Percentiles rank a stretch among this genome's conserved stretches.
Conservation (phyloP, 2,329 filamentous ascomycete species). For the Achaetomium macrosporum region DNA sequence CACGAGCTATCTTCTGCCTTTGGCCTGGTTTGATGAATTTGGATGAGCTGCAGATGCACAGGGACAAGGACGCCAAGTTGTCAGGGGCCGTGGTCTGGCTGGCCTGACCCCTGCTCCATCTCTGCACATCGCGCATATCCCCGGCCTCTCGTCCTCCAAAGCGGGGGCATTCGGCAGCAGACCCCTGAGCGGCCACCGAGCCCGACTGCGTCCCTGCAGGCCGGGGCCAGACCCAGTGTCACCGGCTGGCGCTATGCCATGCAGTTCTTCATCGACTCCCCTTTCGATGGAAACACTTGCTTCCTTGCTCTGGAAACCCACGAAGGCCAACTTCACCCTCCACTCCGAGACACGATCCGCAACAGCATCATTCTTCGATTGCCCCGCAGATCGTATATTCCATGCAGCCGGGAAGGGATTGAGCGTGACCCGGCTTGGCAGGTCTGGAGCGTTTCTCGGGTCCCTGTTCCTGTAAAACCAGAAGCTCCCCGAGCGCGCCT, state of each 20-base stretch:
- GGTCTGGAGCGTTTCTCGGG: conserved; percentile 18
- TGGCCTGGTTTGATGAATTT: conserved; percentile 8
- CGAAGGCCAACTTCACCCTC: conserved; percentile 22
- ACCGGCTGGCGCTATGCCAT: conserved; percentile 4
- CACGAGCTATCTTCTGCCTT: conserved; percentile 11
- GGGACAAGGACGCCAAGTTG: conserved; percentile 13
- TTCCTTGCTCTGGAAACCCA: conserved; percentile 3
- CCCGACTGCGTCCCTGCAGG: conserved; percentile 16
- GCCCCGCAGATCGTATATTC: conserved; percentile 22
- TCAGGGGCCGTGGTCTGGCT: conserved; percentile 13
- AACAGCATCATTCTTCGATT: conserved; percentile 26
- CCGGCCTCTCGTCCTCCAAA: conserved; percentile 6
- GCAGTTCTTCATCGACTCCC: conserved; percentile 15
- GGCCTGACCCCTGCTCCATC: conserved; percentile 20
- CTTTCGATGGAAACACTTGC: conserved; percentile 11
- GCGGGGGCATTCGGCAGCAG: conserved; percentile 15
- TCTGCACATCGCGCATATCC: conserved; percentile 18
- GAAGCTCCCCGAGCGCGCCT: conserved; percentile 12
- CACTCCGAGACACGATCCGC: conserved; percentile 37
- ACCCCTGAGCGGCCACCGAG: conserved; percentile 13
- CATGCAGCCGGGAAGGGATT: conserved; percentile 9
- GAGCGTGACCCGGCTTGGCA: conserved; percentile 19
- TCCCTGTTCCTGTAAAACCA: conserved; percentile 21
- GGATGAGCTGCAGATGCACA: conserved; percentile 15
- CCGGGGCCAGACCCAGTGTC: conserved; percentile 16